Percentiles rank a stretch among this genome's conserved stretches.
Conservation (phyloP, 495 filamentous ascomycete genomes). For the Talaromyces wortmannii region DNA sequence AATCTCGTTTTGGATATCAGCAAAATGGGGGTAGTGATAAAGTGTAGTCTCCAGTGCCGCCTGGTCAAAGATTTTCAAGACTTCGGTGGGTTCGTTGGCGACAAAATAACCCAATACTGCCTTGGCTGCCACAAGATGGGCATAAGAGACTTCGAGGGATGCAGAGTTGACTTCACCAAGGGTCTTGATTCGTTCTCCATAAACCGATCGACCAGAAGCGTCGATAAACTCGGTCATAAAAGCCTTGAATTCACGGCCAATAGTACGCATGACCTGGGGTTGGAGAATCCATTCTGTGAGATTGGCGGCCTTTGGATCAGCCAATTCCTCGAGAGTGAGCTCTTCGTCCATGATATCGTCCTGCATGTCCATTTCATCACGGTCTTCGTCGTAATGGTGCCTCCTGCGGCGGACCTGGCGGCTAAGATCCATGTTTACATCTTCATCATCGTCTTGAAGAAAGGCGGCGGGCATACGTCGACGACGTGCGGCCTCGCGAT, state of each 20-base stretch:
- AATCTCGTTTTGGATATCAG: slow-evolving; percentile 95
- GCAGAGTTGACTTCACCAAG: slow-evolving; percentile 96
- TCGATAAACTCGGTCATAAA: slow-evolving; percentile 97
- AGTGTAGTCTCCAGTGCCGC: slow-evolving; percentile 94
- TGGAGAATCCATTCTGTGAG: slow-evolving; percentile 92
- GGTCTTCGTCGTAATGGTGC: slow-evolving; percentile 87
- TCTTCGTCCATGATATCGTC: slow-evolving; percentile 93
- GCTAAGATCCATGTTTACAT: slow-evolving; percentile 73
- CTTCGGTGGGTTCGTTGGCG: slow-evolving; percentile 88
- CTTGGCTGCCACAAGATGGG: slow-evolving; percentile 80
- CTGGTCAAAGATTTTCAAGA: slow-evolving; percentile 93
- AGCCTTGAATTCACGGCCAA: slow-evolving; percentile 92
- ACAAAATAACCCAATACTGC: slow-evolving; percentile 98
- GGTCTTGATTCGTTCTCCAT: slow-evolving; percentile 85
- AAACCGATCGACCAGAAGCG: slow-evolving; percentile 78
- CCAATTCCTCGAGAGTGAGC: slow-evolving; percentile 81
- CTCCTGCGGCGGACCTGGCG: slow-evolving; percentile 73
- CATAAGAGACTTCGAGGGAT: slow-evolving; percentile 91
- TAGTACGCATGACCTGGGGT: slow-evolving; percentile 83
- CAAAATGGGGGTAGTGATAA: slow-evolving; percentile 94
- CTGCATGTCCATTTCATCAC: slow-evolving; percentile 80
- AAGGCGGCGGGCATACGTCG: slow-evolving; percentile 78
- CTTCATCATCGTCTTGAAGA: slow-evolving; percentile 83
- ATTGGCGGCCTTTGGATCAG: slow-evolving; percentile 89
- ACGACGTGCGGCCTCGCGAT: slow-evolving; percentile 69